A percentile compares a stretch with the other conserved stretches of the same genome.
phyloP scores from a whole-genome alignment of 73 alveolate species.

The Blepharisma stoltei region DNA sequence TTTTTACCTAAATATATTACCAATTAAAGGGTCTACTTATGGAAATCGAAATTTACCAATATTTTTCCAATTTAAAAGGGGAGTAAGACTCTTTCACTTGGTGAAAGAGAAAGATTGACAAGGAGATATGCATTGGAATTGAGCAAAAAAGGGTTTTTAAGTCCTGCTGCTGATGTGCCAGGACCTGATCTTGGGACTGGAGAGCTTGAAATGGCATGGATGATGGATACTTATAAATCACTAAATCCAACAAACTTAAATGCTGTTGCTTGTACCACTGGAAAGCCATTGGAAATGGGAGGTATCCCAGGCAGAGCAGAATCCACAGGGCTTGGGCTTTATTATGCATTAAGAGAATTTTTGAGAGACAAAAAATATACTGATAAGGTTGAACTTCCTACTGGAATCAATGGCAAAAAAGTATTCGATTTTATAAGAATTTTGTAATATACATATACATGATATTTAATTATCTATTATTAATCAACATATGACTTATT shows the following conservation, averaged over 20 bases:
- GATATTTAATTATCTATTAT: too few relatives aligned
- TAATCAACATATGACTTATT: too few relatives aligned
- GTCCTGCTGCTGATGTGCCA: conserved; percentile 81
- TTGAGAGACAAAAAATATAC: conserved; percentile 49
- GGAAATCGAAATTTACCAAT: too few relatives aligned
- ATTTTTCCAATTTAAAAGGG: too few relatives aligned
- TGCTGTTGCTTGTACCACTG: conserved; percentile 77
- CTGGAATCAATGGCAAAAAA: conserved; percentile 69
- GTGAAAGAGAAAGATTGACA: conserved; percentile 77
- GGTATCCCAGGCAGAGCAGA: conserved; percentile 88
- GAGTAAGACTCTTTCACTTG: conserved; percentile 55
- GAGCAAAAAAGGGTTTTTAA: conserved; percentile 78
- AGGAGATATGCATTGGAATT: conserved; percentile 81
- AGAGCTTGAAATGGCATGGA: conserved; percentile 84
- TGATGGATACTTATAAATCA: conserved; percentile 75
- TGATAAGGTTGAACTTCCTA: conserved; percentile 46
- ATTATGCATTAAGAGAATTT: conserved; percentile 69
- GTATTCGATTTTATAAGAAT: too few relatives aligned
- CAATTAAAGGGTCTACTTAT: too few relatives aligned
- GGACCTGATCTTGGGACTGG: conserved; percentile 87
- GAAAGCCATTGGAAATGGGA: conserved; percentile 71
- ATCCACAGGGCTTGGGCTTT: conserved; percentile 85
- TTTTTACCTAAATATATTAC: too few relatives aligned
- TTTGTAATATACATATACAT: too few relatives aligned
- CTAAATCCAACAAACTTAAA: conserved; percentile 65